These are phyloP conservation scores for Corynespora cassiicola DNA, from an alignment of 2,329 filamentous ascomycete genomes.

Conservation along the genomic window DNA sequence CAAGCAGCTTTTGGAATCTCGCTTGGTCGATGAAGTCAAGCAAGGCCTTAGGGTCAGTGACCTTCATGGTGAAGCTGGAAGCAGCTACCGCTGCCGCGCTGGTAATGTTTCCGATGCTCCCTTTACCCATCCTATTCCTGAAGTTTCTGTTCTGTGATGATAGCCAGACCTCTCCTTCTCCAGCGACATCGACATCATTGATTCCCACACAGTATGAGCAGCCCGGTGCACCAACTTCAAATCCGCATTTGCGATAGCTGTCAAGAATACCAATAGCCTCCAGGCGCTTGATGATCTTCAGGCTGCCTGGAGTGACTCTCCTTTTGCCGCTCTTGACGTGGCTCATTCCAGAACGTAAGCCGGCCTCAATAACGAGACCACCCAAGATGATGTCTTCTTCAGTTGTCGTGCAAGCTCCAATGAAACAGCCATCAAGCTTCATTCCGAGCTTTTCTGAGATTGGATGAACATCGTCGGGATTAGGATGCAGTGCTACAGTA, in stretches of 20 bases:
- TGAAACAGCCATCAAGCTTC: constrained; percentile 53
- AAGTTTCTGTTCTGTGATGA: constrained; percentile 57
- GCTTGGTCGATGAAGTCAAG: constrained; percentile 33
- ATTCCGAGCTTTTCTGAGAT: constrained; percentile 41
- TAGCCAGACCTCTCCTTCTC: constrained; percentile 52
- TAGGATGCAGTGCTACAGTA: constrained; percentile 51
- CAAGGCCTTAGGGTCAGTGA: constrained; percentile 46
- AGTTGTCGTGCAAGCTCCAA: constrained; percentile 56
- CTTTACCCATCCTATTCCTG: constrained; percentile 54
- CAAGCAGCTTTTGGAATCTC: constrained; percentile 6
- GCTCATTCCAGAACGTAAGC: constrained; percentile 39
- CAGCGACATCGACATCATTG: constrained; percentile 50
- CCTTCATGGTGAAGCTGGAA: constrained; percentile 53
- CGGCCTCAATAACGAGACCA: constrained; percentile 49
- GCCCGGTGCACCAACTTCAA: constrained; percentile 50
- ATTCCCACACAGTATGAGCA: constrained; percentile 56
- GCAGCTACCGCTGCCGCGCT: constrained; percentile 57
- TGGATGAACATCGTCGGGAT: constrained; percentile 53
- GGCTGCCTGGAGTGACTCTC: constrained; percentile 51
- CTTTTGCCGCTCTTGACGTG: constrained; percentile 43
- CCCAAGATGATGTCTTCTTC: constrained; percentile 55
- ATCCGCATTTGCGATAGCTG: constrained; percentile 51
- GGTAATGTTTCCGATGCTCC: constrained; percentile 52
- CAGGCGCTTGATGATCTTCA: constrained; percentile 48
- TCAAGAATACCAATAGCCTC: constrained; percentile 42